Evolutionary conservation across 495 filamentous ascomycete species (phyloP).

Genomic region (Aspergillus bertholletiae): DNA sequence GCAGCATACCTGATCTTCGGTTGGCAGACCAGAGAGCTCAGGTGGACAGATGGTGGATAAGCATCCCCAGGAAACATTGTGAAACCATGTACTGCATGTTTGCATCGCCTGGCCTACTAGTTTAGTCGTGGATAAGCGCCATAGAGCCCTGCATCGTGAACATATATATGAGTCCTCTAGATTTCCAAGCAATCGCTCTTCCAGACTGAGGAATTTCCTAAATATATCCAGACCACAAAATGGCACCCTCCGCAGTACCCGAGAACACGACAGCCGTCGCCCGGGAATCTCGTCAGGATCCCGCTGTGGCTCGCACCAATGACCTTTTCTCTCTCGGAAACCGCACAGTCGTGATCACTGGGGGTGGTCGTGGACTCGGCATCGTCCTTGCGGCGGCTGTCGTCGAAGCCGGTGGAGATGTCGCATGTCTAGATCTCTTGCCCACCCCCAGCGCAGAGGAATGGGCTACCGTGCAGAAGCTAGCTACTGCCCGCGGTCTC

Average conservation of each 20-base stretch:
- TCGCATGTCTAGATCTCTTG: slow-evolving; percentile 64
- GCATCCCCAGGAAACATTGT: not conserved
- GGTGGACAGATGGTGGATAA: not conserved
- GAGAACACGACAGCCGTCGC: slow-evolving; percentile 21
- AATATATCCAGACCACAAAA: slow-evolving; percentile 7
- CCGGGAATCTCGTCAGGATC: slow-evolving; percentile 22
- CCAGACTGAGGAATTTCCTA: not conserved
- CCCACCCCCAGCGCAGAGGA: slow-evolving; percentile 38
- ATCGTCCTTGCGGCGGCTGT: slow-evolving; percentile 58
- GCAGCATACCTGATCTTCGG: not conserved
- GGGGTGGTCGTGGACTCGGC: slow-evolving; percentile 66
- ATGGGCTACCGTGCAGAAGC: slow-evolving; percentile 38
- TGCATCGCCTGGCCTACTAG: slow-evolving; percentile 4
- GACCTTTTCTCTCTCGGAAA: slow-evolving; percentile 48
- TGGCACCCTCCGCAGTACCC: slow-evolving; percentile 25
- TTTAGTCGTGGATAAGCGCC: slow-evolving; percentile 16
- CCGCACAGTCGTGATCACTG: slow-evolving; percentile 69
- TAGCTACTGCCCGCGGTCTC: slow-evolving; percentile 47
- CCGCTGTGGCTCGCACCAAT: slow-evolving; percentile 19
- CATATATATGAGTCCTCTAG: not conserved
- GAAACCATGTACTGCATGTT: not conserved
- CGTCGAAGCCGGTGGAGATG: slow-evolving; percentile 64
- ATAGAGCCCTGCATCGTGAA: not conserved
- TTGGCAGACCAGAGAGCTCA: not conserved
- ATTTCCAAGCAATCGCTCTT: not conserved